phyloP scores from a whole-genome alignment of 2,329 filamentous ascomycete genomes.

The Monilinia fructicola region DNA sequence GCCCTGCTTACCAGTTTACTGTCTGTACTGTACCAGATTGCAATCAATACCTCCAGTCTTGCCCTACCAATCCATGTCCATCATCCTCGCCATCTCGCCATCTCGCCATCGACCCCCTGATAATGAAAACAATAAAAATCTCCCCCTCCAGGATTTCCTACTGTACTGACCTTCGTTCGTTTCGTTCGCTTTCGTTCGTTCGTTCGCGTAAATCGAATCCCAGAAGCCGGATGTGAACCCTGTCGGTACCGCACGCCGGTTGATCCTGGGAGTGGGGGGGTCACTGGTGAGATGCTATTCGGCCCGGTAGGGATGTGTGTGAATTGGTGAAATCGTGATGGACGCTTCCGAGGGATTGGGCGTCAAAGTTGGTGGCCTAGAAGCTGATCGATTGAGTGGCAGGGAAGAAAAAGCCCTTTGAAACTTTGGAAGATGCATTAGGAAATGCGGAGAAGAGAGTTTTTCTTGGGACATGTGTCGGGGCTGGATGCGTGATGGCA shows the following conservation, averaged over 20 bases:
- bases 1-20: too few species aligned
- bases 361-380: neutral
- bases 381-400: neutral
- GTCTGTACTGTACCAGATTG: too few species aligned
- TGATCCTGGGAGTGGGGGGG: slow-evolving; percentile 6
- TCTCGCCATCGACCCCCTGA: too few species aligned
- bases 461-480: neutral
- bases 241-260: neutral
- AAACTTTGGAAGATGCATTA: neutral
- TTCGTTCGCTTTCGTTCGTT: neutral
- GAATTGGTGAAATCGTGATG: neutral
- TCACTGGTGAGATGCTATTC: neutral
- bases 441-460: slow-evolving; percentile 5
- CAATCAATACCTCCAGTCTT: too few species aligned
- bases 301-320: neutral
- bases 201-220: slow-evolving; percentile 5
- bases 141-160: neutral
- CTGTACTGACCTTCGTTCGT: too few species aligned
- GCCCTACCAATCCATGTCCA: slow-evolving; percentile 6
- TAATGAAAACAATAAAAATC: too few species aligned
- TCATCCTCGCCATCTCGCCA: neutral
- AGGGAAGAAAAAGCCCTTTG: neutral
- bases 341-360: neutral
- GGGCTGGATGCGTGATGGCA: neutral
- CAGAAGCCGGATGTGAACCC: neutral